Conservation (phyloP, 257 asterid genomes). For the Datura wrightii region DNA sequence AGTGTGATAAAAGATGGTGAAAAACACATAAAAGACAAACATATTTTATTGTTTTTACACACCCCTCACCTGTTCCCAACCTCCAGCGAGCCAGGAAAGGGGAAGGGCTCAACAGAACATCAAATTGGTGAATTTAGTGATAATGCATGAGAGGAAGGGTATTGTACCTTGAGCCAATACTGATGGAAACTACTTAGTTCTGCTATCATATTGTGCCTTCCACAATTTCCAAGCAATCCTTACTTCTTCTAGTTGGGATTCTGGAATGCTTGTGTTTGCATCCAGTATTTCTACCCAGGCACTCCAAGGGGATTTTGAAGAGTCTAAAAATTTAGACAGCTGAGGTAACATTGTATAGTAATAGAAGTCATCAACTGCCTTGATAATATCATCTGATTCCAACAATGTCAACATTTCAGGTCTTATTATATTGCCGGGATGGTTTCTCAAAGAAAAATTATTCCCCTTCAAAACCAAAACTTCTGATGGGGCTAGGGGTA, state of each 20-base stretch:
- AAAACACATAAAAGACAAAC: neutral
- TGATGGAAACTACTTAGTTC: slow-evolving; percentile 37
- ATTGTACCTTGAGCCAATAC: slow-evolving; percentile 41
- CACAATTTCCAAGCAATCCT: slow-evolving; percentile 70
- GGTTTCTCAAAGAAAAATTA: slow-evolving; percentile 66
- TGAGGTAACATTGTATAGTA: slow-evolving; percentile 69
- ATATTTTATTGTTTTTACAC: neutral
- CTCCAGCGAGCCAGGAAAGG: neutral
- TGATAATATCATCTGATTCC: slow-evolving; percentile 76
- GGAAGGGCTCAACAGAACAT: slow-evolving; percentile 1
- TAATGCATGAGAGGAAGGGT: neutral
- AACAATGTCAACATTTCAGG: slow-evolving; percentile 82
- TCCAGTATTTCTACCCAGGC: slow-evolving; percentile 78
- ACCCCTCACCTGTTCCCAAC: neutral
- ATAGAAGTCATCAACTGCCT: slow-evolving; percentile 69
- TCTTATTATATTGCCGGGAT: slow-evolving; percentile 72
- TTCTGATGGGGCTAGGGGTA: slow-evolving; percentile 95
- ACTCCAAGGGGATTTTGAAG: slow-evolving; percentile 72
- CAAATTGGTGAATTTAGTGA: neutral
- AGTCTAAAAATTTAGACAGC: slow-evolving; percentile 65
- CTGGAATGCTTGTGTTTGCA: slow-evolving; percentile 75
- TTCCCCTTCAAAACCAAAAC: slow-evolving; percentile 79
- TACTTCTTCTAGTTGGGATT: slow-evolving; percentile 63
- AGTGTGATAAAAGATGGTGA: slow-evolving; percentile 18
- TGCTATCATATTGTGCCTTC: slow-evolving; percentile 55